Evolutionary conservation across 179 eudicot species (phyloP).

Genomic region (Spinacia oleracea): DNA sequence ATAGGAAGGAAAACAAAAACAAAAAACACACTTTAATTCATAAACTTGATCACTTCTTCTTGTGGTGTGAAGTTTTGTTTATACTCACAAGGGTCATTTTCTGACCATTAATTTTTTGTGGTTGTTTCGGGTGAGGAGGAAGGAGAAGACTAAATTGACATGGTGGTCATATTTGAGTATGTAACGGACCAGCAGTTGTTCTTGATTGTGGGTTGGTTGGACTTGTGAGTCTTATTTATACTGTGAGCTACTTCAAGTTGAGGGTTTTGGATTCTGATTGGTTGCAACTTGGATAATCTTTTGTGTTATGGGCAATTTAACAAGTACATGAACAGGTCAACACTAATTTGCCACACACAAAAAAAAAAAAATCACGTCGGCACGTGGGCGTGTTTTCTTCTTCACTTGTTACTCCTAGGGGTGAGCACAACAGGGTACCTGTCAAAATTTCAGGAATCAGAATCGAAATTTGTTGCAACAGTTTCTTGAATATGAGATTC

Average conservation of each 20-base stretch:
- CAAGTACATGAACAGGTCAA: neutral
- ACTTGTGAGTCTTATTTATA: slow-evolving; percentile 5
- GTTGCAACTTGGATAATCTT: slow-evolving; percentile 22
- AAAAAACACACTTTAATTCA: neutral
- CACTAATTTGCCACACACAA: too few species aligned
- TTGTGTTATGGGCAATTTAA: slow-evolving; percentile 1
- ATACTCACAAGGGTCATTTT: slow-evolving; percentile 23
- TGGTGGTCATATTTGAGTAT: neutral
- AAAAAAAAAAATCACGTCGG: too few species aligned
- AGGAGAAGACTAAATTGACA: neutral
- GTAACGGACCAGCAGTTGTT: slow-evolving; percentile 26
- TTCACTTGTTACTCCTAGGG: too few species aligned
- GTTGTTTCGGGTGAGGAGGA: slow-evolving; percentile 1
- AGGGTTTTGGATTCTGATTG: slow-evolving; percentile 23
- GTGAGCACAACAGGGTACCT: too few species aligned
- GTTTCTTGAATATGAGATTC: too few species aligned
- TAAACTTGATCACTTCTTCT: slow-evolving; percentile 16
- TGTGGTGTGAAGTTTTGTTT: slow-evolving; percentile 13
- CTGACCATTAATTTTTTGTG: neutral
- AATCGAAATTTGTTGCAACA: too few species aligned
- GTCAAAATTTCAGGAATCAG: too few species aligned
- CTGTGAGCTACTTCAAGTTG: slow-evolving; percentile 11
- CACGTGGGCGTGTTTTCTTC: too few species aligned
- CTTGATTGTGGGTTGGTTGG: slow-evolving; percentile 21
- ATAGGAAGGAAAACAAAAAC: too few species aligned